Conservation (phyloP, 2,329 filamentous ascomycete genomes). For the Neofusicoccum umdonicola region DNA sequence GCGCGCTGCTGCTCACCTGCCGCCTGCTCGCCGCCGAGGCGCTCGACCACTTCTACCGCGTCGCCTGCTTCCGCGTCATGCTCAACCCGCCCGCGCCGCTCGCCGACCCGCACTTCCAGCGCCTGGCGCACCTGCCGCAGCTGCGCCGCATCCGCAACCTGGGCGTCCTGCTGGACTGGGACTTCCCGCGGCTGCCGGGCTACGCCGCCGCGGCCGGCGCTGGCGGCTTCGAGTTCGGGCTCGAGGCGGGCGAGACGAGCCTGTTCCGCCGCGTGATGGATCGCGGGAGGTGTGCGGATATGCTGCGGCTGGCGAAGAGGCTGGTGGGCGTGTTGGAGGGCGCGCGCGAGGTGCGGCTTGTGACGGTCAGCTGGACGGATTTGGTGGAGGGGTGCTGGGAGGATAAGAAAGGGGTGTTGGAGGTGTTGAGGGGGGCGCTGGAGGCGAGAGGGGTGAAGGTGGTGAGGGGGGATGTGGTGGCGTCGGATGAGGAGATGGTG, state of each 20-base stretch:
- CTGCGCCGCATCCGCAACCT: neutral
- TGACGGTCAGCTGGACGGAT: constrained; percentile 2
- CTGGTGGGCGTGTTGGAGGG: neutral
- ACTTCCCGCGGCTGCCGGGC: neutral
- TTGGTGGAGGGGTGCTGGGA: constrained; percentile 8
- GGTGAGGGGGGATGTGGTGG: neutral
- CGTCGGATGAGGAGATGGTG: neutral
- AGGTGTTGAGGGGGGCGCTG: neutral
- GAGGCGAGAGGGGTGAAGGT: neutral
- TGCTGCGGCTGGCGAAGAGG: constrained; percentile 4
- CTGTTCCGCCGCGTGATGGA: constrained; percentile 5
- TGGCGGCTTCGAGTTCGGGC: neutral
- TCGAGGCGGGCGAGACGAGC: neutral
- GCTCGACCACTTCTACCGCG: constrained; percentile 9
- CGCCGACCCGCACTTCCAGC: constrained; percentile 13
- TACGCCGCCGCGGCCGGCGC: neutral
- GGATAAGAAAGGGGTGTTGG: neutral
- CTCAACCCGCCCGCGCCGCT: constrained; percentile 10
- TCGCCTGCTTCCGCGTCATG: constrained; percentile 4
- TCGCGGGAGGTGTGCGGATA: neutral
- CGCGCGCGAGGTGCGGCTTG: neutral
- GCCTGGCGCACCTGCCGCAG: neutral
- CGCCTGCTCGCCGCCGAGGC: neutral
- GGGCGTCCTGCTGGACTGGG: constrained; percentile 1
- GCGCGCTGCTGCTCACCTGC: neutral